Conservation (phyloP, 225 moss, liverwort and hornwort species). For the Sphagnum tenellum region DNA sequence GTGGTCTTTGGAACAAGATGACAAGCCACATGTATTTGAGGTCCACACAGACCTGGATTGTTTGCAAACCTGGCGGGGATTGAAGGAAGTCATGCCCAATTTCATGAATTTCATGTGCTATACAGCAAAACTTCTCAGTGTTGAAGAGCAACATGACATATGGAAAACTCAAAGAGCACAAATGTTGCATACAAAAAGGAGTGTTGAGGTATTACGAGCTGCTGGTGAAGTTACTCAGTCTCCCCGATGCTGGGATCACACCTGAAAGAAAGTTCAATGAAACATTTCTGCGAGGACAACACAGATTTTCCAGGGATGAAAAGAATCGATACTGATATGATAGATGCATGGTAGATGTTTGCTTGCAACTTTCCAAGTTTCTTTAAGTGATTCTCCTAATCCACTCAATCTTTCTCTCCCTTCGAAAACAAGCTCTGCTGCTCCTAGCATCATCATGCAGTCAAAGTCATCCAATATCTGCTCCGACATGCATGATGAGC, state of each 20-base stretch:
- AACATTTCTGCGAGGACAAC: slow-evolving; percentile 43
- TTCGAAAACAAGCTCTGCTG: no score
- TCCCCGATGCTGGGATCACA: slow-evolving; percentile 61
- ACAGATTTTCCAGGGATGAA: not conserved
- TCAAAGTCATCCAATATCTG: no score
- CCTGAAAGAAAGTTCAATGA: slow-evolving; percentile 67
- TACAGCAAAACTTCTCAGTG: not conserved
- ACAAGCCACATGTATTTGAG: slow-evolving; percentile 54
- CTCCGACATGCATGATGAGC: no score
- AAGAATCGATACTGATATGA: no score
- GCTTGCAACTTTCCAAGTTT: no score
- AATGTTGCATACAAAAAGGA: not conserved
- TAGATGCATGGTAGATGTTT: no score
- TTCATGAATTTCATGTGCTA: not conserved
- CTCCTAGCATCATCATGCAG: no score
- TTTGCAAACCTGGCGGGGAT: slow-evolving; percentile 42
- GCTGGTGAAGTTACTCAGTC: slow-evolving; percentile 46
- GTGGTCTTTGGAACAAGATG: slow-evolving; percentile 17
- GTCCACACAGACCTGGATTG: slow-evolving; percentile 73
- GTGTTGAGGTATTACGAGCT: slow-evolving; percentile 44
- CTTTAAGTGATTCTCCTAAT: no score
- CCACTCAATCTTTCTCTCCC: no score
- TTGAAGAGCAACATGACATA: not conserved
- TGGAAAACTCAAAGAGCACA: not conserved
- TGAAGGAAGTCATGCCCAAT: not conserved